A percentile compares a stretch with the other conserved stretches of the same genome.
Evolutionary conservation across 2,329 filamentous ascomycete species (phyloP).

Genomic region (Aspergillus sp.): DNA sequence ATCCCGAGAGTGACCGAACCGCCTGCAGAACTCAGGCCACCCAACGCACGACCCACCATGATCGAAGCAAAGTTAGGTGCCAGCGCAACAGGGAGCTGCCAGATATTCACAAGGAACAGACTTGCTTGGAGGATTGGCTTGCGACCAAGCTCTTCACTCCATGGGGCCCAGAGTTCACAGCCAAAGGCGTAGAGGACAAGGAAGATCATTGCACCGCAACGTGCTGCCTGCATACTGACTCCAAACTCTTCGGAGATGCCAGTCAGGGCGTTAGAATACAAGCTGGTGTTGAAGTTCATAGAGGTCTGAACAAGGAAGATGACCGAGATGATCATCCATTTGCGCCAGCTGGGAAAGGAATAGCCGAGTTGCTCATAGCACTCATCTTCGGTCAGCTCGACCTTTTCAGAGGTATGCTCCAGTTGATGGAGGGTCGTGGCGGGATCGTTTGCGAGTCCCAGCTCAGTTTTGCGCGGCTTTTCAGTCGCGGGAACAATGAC

Average conservation of each 20-base stretch:
- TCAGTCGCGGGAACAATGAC: constrained; percentile 20
- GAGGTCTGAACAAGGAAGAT: constrained; percentile 73
- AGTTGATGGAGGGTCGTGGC: constrained; percentile 22
- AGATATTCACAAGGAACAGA: constrained; percentile 74
- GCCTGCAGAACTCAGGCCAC: constrained; percentile 69
- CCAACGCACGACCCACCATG: constrained; percentile 68
- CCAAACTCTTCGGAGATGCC: constrained; percentile 67
- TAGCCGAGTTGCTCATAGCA: constrained; percentile 67
- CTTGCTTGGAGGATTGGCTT: constrained; percentile 72
- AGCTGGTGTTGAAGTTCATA: constrained; percentile 76
- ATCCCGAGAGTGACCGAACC: constrained; percentile 73
- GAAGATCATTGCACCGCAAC: constrained; percentile 75
- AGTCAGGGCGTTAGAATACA: constrained; percentile 67
- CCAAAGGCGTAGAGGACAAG: constrained; percentile 79
- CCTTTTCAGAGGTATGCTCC: constrained; percentile 27
- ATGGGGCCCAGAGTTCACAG: constrained; percentile 85
- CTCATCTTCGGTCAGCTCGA: constrained; percentile 53
- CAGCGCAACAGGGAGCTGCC: constrained; percentile 69
- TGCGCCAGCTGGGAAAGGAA: constrained; percentile 60
- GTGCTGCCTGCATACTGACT: constrained; percentile 67
- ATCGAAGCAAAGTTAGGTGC: constrained; percentile 71
- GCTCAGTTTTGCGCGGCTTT: constrained; percentile 16
- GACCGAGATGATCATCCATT: constrained; percentile 71
- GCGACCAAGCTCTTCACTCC: constrained; percentile 79
- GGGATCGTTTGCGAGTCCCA: constrained; percentile 12